phyloP scores from a whole-genome alignment of 257 asterid species.

The Leptodermis oblonga region DNA sequence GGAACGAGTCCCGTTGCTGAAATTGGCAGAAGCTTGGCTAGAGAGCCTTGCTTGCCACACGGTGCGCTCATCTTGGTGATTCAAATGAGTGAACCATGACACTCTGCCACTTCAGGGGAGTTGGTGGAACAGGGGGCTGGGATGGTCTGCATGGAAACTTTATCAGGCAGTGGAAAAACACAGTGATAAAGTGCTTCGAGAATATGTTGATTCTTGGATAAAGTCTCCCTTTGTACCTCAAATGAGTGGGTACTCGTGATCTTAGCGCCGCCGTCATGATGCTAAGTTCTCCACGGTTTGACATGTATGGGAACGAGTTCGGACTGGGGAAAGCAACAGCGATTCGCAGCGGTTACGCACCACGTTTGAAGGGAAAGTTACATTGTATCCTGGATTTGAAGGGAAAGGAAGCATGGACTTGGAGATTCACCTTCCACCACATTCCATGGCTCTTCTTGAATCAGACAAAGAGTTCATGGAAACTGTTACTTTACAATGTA shows the following conservation, averaged over 20 bases:
- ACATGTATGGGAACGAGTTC: no score
- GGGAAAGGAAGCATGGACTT: slow-evolving; percentile 34
- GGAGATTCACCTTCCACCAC: slow-evolving; percentile 27
- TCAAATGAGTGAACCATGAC: no score
- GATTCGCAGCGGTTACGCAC: slow-evolving; percentile 31
- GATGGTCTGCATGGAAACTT: slow-evolving; percentile 27
- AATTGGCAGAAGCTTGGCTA: no score
- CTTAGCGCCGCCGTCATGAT: no score
- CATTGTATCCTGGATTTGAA: slow-evolving; percentile 25
- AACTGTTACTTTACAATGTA: slow-evolving; percentile 4
- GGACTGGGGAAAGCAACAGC: no score
- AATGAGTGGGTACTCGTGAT: no score
- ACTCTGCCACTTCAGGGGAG: slow-evolving; percentile 15
- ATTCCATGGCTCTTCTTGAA: slow-evolving; percentile 30
- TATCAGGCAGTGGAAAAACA: slow-evolving; percentile 24
- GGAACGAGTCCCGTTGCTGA: no score
- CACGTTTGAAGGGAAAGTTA: slow-evolving; percentile 30
- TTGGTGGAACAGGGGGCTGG: slow-evolving; percentile 16
- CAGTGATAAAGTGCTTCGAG: neutral
- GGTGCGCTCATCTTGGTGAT: no score
- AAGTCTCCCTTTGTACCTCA: no score
- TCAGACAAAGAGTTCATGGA: slow-evolving; percentile 26
- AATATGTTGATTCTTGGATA: no score
- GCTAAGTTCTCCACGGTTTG: no score
- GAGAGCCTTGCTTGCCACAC: no score